A percentile compares a stretch with the other conserved stretches of the same genome.
Conservation (phyloP, 768 basidiomycete species). For the Trametopsis cervina region DNA sequence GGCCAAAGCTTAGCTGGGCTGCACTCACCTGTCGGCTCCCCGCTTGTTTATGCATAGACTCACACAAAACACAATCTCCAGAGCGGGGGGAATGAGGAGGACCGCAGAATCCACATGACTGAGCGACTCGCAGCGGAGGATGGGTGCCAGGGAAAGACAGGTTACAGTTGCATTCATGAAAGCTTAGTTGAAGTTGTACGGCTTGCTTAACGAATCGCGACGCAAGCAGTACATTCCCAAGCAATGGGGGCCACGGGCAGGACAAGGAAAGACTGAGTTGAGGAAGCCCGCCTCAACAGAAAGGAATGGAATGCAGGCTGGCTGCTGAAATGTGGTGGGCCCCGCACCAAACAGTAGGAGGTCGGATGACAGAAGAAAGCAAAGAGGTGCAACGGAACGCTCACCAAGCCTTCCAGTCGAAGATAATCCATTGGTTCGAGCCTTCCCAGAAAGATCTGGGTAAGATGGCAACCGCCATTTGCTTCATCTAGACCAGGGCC, state of each 20-base stretch:
- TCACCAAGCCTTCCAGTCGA: slow-evolving; percentile 1
- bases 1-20: not conserved
- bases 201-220: too few species aligned
- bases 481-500: not conserved
- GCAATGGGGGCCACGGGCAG: slow-evolving; percentile 5
- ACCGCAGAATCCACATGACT: slow-evolving; percentile 36
- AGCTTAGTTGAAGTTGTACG: not conserved
- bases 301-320: slow-evolving; percentile 45
- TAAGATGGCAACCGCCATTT: not conserved
- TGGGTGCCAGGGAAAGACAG: slow-evolving; percentile 65
- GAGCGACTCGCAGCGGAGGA: slow-evolving; percentile 62
- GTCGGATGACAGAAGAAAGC: slow-evolving; percentile 13
- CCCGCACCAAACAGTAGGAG: slow-evolving; percentile 23
- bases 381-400: not conserved
- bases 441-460: not conserved
- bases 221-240: not conserved
- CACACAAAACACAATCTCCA: slow-evolving; percentile 57
- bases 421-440: too few species aligned
- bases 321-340: slow-evolving; percentile 31
- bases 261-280: slow-evolving; percentile 3
- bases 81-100: slow-evolving; percentile 53
- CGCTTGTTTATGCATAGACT: slow-evolving; percentile 43
- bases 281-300: slow-evolving; percentile 10
- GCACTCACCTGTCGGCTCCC: slow-evolving; percentile 24
- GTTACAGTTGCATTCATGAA: slow-evolving; percentile 44